phyloP scores from a whole-genome alignment of 257 asterid genomes.

The Cordia subcordata region DNA sequence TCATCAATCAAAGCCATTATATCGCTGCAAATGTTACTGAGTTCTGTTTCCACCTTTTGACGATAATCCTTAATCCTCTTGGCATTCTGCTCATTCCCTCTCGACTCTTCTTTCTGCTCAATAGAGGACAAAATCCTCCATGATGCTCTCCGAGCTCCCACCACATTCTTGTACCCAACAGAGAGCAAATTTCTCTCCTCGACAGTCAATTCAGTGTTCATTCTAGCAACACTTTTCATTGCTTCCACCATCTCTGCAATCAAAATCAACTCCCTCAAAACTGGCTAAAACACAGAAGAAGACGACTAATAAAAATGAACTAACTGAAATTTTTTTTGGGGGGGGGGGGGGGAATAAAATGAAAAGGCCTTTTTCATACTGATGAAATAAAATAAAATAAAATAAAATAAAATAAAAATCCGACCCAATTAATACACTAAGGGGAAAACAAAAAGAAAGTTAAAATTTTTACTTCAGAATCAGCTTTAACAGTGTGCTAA shows the following conservation, averaged over 20 bases:
- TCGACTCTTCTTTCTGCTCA: slow-evolving; percentile 84
- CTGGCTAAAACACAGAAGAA: background rate
- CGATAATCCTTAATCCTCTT: slow-evolving; percentile 79
- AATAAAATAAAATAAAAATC: too few relatives aligned
- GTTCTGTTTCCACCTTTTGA: slow-evolving; percentile 78
- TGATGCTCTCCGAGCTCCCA: slow-evolving; percentile 82
- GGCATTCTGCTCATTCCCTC: slow-evolving; percentile 77
- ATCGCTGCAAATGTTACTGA: slow-evolving; percentile 58
- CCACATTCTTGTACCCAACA: slow-evolving; percentile 87
- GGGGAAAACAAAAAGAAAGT: too few relatives aligned
- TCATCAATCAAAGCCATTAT: slow-evolving; percentile 77
- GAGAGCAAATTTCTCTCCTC: slow-evolving; percentile 89
- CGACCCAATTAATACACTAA: too few relatives aligned
- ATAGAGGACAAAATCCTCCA: slow-evolving; percentile 93
- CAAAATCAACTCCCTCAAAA: background rate
- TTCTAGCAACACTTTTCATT: slow-evolving; percentile 66
- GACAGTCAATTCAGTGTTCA: slow-evolving; percentile 72
- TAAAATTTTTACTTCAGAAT: too few relatives aligned
- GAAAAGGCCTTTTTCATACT: too few relatives aligned
- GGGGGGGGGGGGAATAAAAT: too few relatives aligned
- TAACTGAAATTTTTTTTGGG: too few relatives aligned
- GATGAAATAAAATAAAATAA: too few relatives aligned
- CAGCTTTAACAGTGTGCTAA: too few relatives aligned
- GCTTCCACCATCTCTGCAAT: slow-evolving; percentile 78
- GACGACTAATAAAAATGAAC: background rate